Evolutionary conservation across 2,329 filamentous ascomycete genomes (phyloP), one percentile per base, ranked within the genome.

Genomic region (Fusarium azukiicola): DNA sequence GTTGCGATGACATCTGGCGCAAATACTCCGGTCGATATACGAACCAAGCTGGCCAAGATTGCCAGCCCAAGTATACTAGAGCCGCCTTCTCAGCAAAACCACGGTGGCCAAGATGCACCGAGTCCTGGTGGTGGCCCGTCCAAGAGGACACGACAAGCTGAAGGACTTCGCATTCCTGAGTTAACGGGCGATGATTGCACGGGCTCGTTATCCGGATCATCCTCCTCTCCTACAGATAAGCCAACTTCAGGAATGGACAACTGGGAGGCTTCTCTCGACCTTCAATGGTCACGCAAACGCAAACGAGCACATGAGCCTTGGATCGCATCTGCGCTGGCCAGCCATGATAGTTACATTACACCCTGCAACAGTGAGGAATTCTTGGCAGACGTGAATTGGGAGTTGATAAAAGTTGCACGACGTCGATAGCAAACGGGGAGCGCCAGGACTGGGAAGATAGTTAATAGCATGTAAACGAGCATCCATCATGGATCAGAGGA

Each of bases 381-480:
- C 23, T n/a, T 67, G n/a, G 46, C 46, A 50, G 64, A 67, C 21
- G 46, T 67, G 32, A 67, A n/a, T 44, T 67, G 44, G 64, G 64
- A 67, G 64, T 40, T 67, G n/a, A 49, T 14, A 38, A 67, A 50
- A 10, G 17, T 67, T 50, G 42, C 44, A 19, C 44, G 19, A 32
- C 32, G 64, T 4, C 40, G 38, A 27, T 67, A 21, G 46, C 27
- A 32, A 32, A 32, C 5, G 27, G 27, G 27, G 27, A 32, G 27
- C 27, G 27, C 27, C 4, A 32, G 27, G 6, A 32, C 27, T 32
- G 27, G 27, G 27, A 32, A 32, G 27, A 32, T 32, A 32, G 27
- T 32, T 32, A 32, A 32, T 32, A 32, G 27, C 4, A 32, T 32
- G 27, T 32, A 32, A 32, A 32, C 27, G 27, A 32, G 27, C 27